phyloP scores from a whole-genome alignment of 768 basidiomycete species.

The Epithele typhae region DNA sequence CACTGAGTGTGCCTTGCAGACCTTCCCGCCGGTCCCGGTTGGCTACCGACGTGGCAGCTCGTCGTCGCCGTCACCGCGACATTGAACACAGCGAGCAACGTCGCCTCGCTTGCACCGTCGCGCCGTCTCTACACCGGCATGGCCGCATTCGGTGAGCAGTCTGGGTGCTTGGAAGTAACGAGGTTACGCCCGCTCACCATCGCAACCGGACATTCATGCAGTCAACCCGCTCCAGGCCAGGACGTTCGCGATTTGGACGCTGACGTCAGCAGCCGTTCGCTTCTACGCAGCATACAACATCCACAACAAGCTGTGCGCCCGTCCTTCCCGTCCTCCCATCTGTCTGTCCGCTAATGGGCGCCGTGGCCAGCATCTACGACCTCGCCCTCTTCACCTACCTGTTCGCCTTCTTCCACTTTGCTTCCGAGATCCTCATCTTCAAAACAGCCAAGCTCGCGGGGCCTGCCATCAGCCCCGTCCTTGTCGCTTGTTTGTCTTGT shows the following conservation, averaged over 20 bases:
- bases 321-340: too few species aligned
- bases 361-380: conserved; percentile 86
- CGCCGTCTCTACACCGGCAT: conserved; percentile 64
- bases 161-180: neutral
- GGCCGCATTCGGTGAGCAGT: conserved; percentile 25
- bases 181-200: neutral
- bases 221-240: conserved; percentile 86
- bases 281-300: conserved; percentile 90
- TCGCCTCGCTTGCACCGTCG: conserved; percentile 71
- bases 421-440: conserved; percentile 81
- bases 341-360: too few species aligned
- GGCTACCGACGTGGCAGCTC: conserved; percentile 87
- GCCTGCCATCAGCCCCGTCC: conserved; percentile 65
- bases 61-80: conserved; percentile 71
- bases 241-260: conserved; percentile 89
- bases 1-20: conserved; percentile 12
- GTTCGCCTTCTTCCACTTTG: conserved; percentile 87
- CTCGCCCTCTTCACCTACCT: conserved; percentile 85
- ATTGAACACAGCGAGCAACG: conserved; percentile 86
- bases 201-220: conserved; percentile 26
- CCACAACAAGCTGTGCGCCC: conserved; percentile 66
- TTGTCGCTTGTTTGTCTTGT: conserved; percentile 74
- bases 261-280: conserved; percentile 79
- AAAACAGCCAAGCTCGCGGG: conserved; percentile 59
- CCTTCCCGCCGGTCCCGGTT: conserved; percentile 63